phyloP scores from a whole-genome alignment of 23 red algal species.

The Gracilariopsis chorda region DNA sequence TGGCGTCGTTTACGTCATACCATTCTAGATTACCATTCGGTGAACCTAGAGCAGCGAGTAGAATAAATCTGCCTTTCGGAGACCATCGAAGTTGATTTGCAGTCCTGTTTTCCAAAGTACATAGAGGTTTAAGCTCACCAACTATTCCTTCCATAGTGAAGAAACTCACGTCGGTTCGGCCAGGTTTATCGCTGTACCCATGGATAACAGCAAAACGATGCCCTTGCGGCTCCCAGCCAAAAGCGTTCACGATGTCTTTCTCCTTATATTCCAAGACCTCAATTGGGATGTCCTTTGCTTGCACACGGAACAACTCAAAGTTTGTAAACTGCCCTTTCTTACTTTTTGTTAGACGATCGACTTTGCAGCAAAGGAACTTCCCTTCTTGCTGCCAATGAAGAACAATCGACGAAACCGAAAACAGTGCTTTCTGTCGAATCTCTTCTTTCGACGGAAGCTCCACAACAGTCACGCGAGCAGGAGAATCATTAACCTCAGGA shows the following conservation, averaged over 20 bases:
- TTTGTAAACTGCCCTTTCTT: constrained; percentile 90
- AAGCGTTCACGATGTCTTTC: constrained; percentile 69
- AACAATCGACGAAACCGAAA: constrained; percentile 86
- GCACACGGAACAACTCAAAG: constrained; percentile 96
- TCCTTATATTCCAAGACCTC: constrained; percentile 97
- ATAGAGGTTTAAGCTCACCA: constrained; percentile 73
- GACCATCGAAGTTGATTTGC: constrained; percentile 90
- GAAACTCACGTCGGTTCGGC: constrained; percentile 77
- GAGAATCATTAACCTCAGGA: constrained; percentile 89
- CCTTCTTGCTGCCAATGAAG: constrained; percentile 96
- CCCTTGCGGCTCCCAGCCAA: constrained; percentile 94
- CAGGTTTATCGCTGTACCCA: constrained; percentile 60
- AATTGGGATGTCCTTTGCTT: constrained; percentile 86
- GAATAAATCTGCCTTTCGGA: constrained; percentile 79
- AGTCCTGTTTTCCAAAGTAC: constrained; percentile 75
- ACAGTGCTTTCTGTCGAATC: constrained; percentile 95
- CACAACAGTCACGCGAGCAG: constrained; percentile 88
- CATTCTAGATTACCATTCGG: constrained; percentile 87
- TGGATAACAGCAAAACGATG: constrained; percentile 89
- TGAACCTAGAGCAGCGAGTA: constrained; percentile 82
- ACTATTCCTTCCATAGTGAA: constrained; percentile 75
- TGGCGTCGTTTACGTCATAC: constrained; percentile 84
- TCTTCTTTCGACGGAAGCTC: constrained; percentile 91
- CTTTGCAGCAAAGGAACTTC: constrained; percentile 90
- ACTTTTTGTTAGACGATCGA: constrained; percentile 86